A percentile compares a stretch with the other conserved stretches of the same genome.
These are phyloP conservation scores for Colletotrichum cuscutae DNA, from an alignment of 2,329 filamentous ascomycete species.

Conservation along the genomic window DNA sequence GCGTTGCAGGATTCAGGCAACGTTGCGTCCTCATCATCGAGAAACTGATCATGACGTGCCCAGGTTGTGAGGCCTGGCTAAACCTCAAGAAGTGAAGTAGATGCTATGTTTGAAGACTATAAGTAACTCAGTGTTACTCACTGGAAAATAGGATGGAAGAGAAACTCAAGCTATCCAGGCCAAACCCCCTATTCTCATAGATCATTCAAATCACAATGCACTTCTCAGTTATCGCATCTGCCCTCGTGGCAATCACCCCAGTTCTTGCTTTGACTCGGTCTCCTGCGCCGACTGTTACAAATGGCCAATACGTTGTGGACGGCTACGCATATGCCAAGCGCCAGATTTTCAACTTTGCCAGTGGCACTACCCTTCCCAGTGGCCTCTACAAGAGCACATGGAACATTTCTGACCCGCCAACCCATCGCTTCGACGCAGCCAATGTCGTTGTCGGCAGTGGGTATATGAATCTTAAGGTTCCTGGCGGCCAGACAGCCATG, in stretches of 20 bases:
- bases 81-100: too few relatives aligned
- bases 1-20: neutral
- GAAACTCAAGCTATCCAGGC: neutral
- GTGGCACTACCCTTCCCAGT: conserved; percentile 36
- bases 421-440: conserved; percentile 23
- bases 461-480: conserved; percentile 43
- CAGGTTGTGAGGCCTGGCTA: neutral
- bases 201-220: neutral
- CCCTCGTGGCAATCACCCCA: neutral
- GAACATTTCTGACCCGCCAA: conserved; percentile 10
- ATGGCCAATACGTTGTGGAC: conserved; percentile 40
- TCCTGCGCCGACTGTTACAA: neutral
- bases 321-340: conserved; percentile 39
- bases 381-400: conserved; percentile 41
- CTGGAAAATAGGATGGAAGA: too few relatives aligned
- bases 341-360: conserved; percentile 37
- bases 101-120: neutral
- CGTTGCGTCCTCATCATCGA: neutral
- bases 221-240: neutral
- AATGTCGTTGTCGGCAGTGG: conserved; percentile 40
- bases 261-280: conserved; percentile 9
- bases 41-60: neutral
- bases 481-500: conserved; percentile 39
- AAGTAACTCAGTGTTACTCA: neutral
- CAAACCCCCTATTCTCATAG: neutral